These are phyloP conservation scores for Cercospora sojina DNA, from an alignment of 2,329 filamentous ascomycete species.

Conservation along the genomic window DNA sequence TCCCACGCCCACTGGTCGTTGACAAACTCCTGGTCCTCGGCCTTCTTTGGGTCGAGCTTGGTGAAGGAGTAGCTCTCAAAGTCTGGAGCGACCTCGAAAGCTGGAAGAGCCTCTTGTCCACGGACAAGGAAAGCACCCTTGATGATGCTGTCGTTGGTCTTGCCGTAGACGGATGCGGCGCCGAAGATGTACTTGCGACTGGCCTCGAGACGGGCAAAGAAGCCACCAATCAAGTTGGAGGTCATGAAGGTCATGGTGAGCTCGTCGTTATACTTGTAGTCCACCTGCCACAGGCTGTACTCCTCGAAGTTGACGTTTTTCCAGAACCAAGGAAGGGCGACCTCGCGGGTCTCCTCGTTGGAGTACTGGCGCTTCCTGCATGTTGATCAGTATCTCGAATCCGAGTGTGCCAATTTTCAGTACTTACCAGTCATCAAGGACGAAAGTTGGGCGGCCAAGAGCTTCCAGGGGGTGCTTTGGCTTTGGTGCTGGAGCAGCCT, in stretches of 20 bases:
- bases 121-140: constrained; percentile 93
- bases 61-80: constrained; percentile 94
- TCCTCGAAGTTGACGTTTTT: constrained; percentile 90
- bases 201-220: constrained; percentile 94
- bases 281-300: constrained; percentile 90
- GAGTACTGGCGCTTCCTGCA: constrained; percentile 87
- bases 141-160: constrained; percentile 85
- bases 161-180: constrained; percentile 81
- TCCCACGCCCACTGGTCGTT: constrained; percentile 92
- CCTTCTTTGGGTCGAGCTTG: constrained; percentile 88
- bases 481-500: constrained; percentile 69
- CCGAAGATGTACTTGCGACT: constrained; percentile 99
- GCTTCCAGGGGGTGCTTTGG: constrained; percentile 93
- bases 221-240: constrained; percentile 95
- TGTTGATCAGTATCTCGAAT: constrained; percentile 8
- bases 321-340: constrained; percentile 97
- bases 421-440: constrained; percentile 78
- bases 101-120: constrained; percentile 79
- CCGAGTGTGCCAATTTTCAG: neutral
- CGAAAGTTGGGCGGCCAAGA: constrained; percentile 74
- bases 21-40: constrained; percentile 81
- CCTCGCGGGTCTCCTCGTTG: constrained; percentile 81
- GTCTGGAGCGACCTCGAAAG: constrained; percentile 96
- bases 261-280: constrained; percentile 99
- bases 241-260: constrained; percentile 98